Evolutionary conservation across 2,329 filamentous ascomycete species (phyloP), one percentile per base, ranked within the genome.

Genomic region (Diplocarpon rosae): DNA sequence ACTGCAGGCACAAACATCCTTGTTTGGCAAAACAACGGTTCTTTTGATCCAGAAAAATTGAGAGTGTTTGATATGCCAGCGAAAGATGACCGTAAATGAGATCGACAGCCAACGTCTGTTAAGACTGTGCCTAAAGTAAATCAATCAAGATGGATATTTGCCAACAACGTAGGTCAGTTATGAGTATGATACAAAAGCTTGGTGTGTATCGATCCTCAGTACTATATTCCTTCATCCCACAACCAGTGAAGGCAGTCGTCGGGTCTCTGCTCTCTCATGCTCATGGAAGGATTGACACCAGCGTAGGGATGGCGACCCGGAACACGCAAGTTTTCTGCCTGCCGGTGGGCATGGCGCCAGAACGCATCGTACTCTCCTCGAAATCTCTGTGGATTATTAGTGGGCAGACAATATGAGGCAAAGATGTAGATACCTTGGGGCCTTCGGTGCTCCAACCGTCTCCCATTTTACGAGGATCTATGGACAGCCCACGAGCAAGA

Each of bases 331-430:
- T 58, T 58, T 5, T 56, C 55, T 1, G 52, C 54, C 34, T 52
- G 38, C 1, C 53, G 50, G 51, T 59, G 58, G 1, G 58, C 56
- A 32, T 54, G 20, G 30, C 53, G 54, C 59, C 59, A 61, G 36
- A 57, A 61, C 20, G 43, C 37, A 46, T 59, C 50, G 14, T 58
- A 45, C 29, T 58, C 49, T 39, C 44, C 42, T 40, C 50, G 41
- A 20, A 56, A 59, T 39, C 58, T 47, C 59, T 61, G 39, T 15
- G 14, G 17, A 16, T 8, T 27, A 24, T 50, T 17, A 52, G 39
- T 12, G 27, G 1, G 4, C 9, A 12, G 11, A 7, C 33, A 29
- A 35, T 8, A 12, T n/a, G 11, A 2, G 11, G 32, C 12, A 9
- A 9, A 12, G 27, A 13, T 7, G 2, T 5, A 43, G 47, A 13